These are phyloP conservation scores for Candida germanica DNA, from an alignment of 805 yeast genomes.

Conservation along the genomic window DNA sequence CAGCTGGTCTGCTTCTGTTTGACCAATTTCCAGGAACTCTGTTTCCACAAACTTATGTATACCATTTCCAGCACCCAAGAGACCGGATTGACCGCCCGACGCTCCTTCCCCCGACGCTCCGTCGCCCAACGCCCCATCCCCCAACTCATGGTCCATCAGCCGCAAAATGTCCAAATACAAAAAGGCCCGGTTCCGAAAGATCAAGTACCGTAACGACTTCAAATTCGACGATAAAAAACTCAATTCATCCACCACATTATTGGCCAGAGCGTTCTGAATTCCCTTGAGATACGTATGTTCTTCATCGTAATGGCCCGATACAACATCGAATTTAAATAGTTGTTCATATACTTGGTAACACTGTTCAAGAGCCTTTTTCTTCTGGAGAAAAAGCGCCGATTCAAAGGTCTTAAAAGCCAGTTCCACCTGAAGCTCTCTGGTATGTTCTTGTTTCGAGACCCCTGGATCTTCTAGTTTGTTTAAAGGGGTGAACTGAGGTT, in stretches of 20 bases:
- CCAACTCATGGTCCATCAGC: slow-evolving; percentile 1
- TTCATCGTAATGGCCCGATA: slow-evolving; percentile 44
- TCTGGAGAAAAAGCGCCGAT: slow-evolving; percentile 63
- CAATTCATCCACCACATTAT: slow-evolving; percentile 36
- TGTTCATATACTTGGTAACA: slow-evolving; percentile 58
- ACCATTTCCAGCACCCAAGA: slow-evolving; percentile 9
- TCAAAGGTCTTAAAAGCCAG: slow-evolving; percentile 78
- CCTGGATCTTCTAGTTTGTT: slow-evolving; percentile 73
- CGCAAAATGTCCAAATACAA: slow-evolving; percentile 47
- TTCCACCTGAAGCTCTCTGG: slow-evolving; percentile 87
- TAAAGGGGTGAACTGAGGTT: slow-evolving; percentile 63
- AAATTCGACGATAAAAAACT: slow-evolving; percentile 63
- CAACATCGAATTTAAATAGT: slow-evolving; percentile 66
- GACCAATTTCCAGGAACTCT: neutral
- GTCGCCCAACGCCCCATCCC: slow-evolving; percentile 13
- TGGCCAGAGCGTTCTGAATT: slow-evolving; percentile 34
- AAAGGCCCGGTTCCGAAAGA: slow-evolving; percentile 79
- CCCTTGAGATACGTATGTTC: slow-evolving; percentile 37
- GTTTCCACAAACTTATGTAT: slow-evolving; percentile 6
- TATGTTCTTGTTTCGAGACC: slow-evolving; percentile 73
- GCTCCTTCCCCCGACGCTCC: slow-evolving; percentile 23
- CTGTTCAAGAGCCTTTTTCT: slow-evolving; percentile 40
- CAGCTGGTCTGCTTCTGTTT: neutral
- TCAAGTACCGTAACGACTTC: slow-evolving; percentile 69
- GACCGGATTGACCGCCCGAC: neutral